These are phyloP conservation scores for Salvia hispanica DNA, from an alignment of 257 asterid genomes.

Conservation along the genomic window DNA sequence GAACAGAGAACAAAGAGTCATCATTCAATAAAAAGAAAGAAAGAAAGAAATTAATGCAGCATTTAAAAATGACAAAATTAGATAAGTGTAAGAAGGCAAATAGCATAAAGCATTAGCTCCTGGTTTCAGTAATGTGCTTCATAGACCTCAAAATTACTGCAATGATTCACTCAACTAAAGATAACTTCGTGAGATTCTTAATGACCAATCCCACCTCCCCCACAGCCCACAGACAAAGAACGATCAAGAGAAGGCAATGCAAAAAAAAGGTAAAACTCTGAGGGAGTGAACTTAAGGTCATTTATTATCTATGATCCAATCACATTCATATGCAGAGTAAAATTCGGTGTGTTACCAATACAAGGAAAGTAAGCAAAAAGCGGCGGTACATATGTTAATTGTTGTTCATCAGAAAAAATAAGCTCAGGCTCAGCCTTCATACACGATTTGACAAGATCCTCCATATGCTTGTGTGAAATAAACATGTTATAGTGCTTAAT, in stretches of 20 bases:
- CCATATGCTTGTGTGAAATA: not conserved
- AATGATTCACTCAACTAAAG: constrained; percentile 17
- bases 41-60: constrained; percentile 4
- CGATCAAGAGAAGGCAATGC: not conserved
- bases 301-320: not conserved
- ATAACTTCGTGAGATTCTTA: not conserved
- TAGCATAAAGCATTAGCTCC: constrained; percentile 9
- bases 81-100: constrained; percentile 15
- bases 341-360: constrained; percentile 3
- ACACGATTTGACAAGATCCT: constrained; percentile 7
- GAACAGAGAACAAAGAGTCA: constrained; percentile 22
- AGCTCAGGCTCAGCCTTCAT: not conserved
- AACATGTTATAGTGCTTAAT: too few relatives aligned
- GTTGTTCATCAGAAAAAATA: not conserved
- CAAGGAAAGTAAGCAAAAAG: not conserved
- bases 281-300: not conserved
- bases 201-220: constrained; percentile 12
- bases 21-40: constrained; percentile 24
- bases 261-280: not conserved
- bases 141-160: constrained; percentile 15
- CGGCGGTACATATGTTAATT: not conserved
- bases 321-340: constrained; percentile 10
- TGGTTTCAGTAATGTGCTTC: not conserved
- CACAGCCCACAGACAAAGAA: not conserved
- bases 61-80: constrained; percentile 1